phyloP scores from a whole-genome alignment of 345 rosid genomes.

The Hibiscus tridactylites region DNA sequence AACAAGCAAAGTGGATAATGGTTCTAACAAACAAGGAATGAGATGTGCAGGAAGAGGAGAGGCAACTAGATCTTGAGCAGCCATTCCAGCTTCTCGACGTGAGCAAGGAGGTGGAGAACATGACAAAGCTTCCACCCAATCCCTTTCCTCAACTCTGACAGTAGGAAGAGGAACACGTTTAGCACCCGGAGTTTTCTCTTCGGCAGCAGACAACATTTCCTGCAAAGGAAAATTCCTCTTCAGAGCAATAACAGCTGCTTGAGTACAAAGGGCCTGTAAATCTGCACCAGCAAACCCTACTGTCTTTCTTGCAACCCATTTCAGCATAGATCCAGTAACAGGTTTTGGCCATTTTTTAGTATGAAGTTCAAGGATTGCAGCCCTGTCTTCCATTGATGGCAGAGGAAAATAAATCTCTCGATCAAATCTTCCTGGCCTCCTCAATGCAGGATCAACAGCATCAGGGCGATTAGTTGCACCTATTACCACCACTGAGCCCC shows the following conservation, averaged over 20 bases:
- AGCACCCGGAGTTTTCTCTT: conserved; percentile 36
- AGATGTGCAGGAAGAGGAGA: conserved; percentile 81
- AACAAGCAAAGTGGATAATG: conserved; percentile 62
- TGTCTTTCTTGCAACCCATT: conserved; percentile 80
- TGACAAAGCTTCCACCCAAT: conserved; percentile 93
- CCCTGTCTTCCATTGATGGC: conserved; percentile 78
- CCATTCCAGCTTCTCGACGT: conserved; percentile 88
- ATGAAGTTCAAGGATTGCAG: conserved; percentile 86
- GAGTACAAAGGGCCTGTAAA: conserved; percentile 96
- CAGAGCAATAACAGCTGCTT: conserved; percentile 78
- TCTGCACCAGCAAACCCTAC: conserved; percentile 98
- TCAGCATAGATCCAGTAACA: conserved; percentile 64
- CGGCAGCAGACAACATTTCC: conserved; percentile 64
- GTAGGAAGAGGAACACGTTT: conserved; percentile 69
- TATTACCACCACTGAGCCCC: conserved; percentile 97
- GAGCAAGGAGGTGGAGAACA: conserved; percentile 92
- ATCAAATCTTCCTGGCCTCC: conserved; percentile 99
- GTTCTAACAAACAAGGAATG: conserved; percentile 65
- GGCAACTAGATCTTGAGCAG: conserved; percentile 68
- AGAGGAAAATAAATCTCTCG: conserved; percentile 91
- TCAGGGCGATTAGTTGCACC: conserved; percentile 99
- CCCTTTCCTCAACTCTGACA: conserved; percentile 78
- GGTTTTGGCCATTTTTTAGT: conserved; percentile 93
- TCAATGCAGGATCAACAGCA: conserved; percentile 94
- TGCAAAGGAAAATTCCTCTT: conserved; percentile 95